These are phyloP conservation scores for Jatropha multifida DNA, from an alignment of 441 rosid genomes.

Conservation along the genomic window DNA sequence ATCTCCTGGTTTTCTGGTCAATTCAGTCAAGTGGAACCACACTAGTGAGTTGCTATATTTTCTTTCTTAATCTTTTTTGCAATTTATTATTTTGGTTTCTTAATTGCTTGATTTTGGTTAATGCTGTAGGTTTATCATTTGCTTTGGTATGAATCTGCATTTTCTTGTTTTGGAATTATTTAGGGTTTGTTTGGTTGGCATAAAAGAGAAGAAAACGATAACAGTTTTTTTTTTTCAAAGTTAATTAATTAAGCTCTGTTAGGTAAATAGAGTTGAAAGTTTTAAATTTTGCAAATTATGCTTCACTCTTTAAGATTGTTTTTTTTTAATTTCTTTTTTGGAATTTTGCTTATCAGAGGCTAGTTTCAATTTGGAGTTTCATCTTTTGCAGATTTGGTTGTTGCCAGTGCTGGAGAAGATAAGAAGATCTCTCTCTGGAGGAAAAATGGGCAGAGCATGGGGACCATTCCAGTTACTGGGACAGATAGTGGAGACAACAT, in stretches of 20 bases:
- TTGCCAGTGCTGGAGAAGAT: conserved; percentile 96
- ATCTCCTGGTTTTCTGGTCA: conserved; percentile 62
- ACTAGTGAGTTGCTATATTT: conserved; percentile 52
- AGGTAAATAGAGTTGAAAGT: neutral
- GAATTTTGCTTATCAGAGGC: neutral
- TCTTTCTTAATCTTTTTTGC: neutral
- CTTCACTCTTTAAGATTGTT: neutral
- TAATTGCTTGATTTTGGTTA: neutral
- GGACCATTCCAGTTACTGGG: conserved; percentile 71
- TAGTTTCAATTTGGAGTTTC: neutral
- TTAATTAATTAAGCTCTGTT: neutral
- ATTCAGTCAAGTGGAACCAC: conserved; percentile 93
- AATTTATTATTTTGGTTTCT: neutral
- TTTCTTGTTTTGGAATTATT: conserved; percentile 7
- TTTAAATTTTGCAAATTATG: neutral
- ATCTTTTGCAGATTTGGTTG: conserved; percentile 65
- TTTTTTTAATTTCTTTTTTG: too few relatives aligned
- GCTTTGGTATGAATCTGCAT: conserved; percentile 2
- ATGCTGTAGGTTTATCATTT: neutral
- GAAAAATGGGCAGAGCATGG: conserved; percentile 77
- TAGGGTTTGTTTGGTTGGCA: conserved; percentile 3
- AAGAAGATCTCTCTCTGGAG: conserved; percentile 88
- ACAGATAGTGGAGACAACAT: conserved; percentile 67
- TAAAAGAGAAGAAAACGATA: neutral
- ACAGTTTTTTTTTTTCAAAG: neutral